Conservation (phyloP, 139 green algal genomes). For the Tetratostichococcus sp. region DNA sequence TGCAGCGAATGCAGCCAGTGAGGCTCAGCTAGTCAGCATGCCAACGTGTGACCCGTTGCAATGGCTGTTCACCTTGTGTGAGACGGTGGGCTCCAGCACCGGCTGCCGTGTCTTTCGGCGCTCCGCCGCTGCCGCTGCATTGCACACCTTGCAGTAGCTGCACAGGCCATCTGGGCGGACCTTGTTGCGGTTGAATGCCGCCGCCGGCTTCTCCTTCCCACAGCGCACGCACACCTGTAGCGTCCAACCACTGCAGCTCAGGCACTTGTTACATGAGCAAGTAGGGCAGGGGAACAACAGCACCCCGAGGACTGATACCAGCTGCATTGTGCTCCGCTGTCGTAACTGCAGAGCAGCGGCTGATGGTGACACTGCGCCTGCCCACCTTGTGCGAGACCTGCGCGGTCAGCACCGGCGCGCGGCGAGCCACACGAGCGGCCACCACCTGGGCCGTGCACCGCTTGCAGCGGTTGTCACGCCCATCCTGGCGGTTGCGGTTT, state of each 20-base stretch:
- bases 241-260: too few relatives aligned
- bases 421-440: neutral
- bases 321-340: too few relatives aligned
- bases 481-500: conserved; percentile 17
- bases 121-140: neutral
- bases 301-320: too few relatives aligned
- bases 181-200: conserved; percentile 1
- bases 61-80: neutral
- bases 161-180: conserved; percentile 1
- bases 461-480: conserved; percentile 26
- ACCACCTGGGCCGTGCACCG: conserved; percentile 18
- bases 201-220: neutral
- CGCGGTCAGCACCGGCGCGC: neutral
- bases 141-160: conserved; percentile 3
- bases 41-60: too few relatives aligned
- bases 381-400: conserved; percentile 1
- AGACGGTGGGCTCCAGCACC: neutral
- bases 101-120: neutral
- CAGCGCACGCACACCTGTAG: neutral
- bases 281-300: too few relatives aligned
- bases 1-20: too few relatives aligned
- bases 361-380: too few relatives aligned
- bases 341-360: too few relatives aligned
- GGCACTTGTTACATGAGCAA: too few relatives aligned
- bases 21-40: too few relatives aligned